Evolutionary conservation across 768 basidiomycete genomes (phyloP).

Genomic region (Suillus hirtellus): DNA sequence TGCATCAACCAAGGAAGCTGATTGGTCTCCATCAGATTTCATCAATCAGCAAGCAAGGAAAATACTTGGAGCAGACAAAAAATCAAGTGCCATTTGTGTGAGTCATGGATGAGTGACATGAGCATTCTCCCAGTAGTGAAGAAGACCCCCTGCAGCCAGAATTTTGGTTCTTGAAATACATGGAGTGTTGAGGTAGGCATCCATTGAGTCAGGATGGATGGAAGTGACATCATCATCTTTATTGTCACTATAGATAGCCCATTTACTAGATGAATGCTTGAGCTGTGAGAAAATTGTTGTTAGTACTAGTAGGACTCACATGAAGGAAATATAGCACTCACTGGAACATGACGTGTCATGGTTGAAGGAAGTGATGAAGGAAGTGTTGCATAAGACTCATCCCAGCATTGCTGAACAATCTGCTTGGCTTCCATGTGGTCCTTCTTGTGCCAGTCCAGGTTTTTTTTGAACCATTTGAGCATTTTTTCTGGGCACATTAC

Average conservation of each 20-base stretch:
- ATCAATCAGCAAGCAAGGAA: too few relatives aligned
- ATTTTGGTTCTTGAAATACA: slow-evolving; percentile 9
- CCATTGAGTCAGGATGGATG: not conserved
- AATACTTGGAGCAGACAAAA: slow-evolving; percentile 26
- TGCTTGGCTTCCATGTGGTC: too few relatives aligned
- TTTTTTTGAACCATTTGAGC: too few relatives aligned
- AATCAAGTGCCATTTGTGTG: slow-evolving; percentile 28
- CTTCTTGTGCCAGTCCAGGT: too few relatives aligned
- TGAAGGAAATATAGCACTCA: not conserved
- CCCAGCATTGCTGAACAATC: too few relatives aligned
- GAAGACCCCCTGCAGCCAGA: slow-evolving; percentile 14
- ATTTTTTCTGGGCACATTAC: too few relatives aligned
- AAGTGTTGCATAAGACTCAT: too few relatives aligned
- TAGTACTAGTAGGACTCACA: not conserved
- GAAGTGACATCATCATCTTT: not conserved
- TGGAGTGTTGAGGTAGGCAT: too few relatives aligned
- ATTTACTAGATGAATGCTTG: not conserved
- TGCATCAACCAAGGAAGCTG: slow-evolving; percentile 36
- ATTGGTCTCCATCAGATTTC: not conserved
- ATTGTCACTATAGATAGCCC: not conserved
- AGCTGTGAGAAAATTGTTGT: not conserved
- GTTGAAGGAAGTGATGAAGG: too few relatives aligned
- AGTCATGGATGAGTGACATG: slow-evolving; percentile 17
- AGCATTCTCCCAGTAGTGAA: slow-evolving; percentile 17
- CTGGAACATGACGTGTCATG: too few relatives aligned